Conservation (phyloP, 2,329 filamentous ascomycete species). For the Colletotrichum musicola region DNA sequence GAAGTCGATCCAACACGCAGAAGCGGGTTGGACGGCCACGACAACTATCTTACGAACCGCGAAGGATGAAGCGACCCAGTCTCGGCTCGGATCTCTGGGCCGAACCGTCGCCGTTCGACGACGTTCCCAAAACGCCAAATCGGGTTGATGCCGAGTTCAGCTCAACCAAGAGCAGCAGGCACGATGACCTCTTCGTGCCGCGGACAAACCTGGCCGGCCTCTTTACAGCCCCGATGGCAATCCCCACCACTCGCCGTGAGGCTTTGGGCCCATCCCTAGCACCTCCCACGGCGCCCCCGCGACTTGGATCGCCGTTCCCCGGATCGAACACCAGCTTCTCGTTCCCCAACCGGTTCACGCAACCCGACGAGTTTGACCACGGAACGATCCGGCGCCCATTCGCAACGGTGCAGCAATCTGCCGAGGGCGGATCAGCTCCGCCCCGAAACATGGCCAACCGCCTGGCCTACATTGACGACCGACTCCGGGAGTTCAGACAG, state of each 20-base stretch:
- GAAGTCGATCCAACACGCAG: slow-evolving; percentile 65
- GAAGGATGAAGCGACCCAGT: slow-evolving; percentile 65
- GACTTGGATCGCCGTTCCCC: slow-evolving; percentile 72
- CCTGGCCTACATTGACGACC: slow-evolving; percentile 70
- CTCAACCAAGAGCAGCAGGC: slow-evolving; percentile 48
- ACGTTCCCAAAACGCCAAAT: slow-evolving; percentile 40
- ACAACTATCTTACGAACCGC: slow-evolving; percentile 60
- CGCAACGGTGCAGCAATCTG: slow-evolving; percentile 67
- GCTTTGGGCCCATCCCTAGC: slow-evolving; percentile 21
- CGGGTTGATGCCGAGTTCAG: slow-evolving; percentile 48
- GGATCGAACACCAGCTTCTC: slow-evolving; percentile 65
- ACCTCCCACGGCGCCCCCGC: slow-evolving; percentile 55
- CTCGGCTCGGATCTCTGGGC: slow-evolving; percentile 67
- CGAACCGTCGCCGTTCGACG: slow-evolving; percentile 53
- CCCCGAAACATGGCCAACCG: slow-evolving; percentile 62
- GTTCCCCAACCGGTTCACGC: slow-evolving; percentile 69
- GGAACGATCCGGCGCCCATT: slow-evolving; percentile 64
- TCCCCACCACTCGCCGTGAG: slow-evolving; percentile 16
- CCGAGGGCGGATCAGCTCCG: slow-evolving; percentile 50
- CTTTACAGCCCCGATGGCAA: slow-evolving; percentile 44
- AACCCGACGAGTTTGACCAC: slow-evolving; percentile 59
- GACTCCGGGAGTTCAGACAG: slow-evolving; percentile 66
- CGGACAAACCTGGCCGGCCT: slow-evolving; percentile 57
- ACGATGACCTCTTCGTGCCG: slow-evolving; percentile 56
- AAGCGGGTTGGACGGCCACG: slow-evolving; percentile 62